Base-by-base conservation (phyloP, 306 rosid species). In the Fragaria nilgerrensis region DNA sequence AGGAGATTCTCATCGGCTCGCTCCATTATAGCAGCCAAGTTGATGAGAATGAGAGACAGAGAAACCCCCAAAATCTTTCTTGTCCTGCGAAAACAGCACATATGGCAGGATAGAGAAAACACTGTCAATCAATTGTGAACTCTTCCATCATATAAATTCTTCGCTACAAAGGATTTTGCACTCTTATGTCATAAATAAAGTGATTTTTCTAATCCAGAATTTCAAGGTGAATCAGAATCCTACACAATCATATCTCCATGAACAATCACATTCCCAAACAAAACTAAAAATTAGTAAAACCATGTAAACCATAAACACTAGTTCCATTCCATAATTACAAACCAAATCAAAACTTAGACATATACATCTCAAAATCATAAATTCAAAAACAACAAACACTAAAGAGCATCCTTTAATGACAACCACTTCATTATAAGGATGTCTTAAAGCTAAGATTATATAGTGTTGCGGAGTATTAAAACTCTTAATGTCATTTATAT, bases 1-100 rank as follows among this genome's bases (percentile, higher is more conserved):
- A 92, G 99, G 72, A 95, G 97, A 82, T 95, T 95, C 70, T 92
- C 99, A 36, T 95, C 99, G 0, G 99, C 97, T 0, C 96, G 89
- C 84, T 92, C 97, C 99, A 95, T 92, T 68, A 95, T 89, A 70
- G 99, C 93, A 22, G 97, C 97, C 77, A 95, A 62, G 88, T 95
- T 95, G 82, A 92, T 92, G 55, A 92, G 96, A 80, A 90, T 79
- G 77, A 92, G 93, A 14, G 93, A 92, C 70, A 92, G 83, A 53
- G 97, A 92, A 23, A 90, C 44, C 63, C 96, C 97, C 80, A 78
- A 90, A 20, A 92, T 70, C 75, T 77, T 81, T 77, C 75, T 79
- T 44, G 80, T 82, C 52, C 97, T 92, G 87, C 55, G 43, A 32
- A 66, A 77, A 78, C 50, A 16, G 8, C 47, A 37, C 43, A 43